Conservation (phyloP, 2,329 filamentous ascomycete genomes). For the Exophiala alcalophila region DNA sequence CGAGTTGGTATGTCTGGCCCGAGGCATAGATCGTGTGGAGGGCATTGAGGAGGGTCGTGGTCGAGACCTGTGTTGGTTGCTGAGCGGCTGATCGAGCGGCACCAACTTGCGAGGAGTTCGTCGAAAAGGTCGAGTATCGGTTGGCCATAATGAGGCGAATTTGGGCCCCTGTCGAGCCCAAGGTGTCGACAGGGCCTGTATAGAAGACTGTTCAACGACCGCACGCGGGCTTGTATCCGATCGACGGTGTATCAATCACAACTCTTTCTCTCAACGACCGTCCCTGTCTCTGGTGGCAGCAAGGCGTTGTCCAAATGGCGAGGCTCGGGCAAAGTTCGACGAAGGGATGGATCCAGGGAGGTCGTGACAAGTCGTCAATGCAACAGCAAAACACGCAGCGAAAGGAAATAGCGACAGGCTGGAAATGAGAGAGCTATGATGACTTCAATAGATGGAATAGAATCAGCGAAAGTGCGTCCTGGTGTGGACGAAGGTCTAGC, state of each 20-base stretch:
- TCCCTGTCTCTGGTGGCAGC: too few species aligned
- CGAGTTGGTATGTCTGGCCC: constrained; percentile 77
- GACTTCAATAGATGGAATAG: not conserved
- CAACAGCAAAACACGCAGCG: constrained; percentile 4
- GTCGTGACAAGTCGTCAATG: constrained; percentile 7
- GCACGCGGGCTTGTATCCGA: not conserved
- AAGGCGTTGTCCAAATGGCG: too few species aligned
- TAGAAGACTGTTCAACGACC: not conserved
- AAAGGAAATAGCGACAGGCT: constrained; percentile 1
- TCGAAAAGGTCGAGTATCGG: constrained; percentile 61
- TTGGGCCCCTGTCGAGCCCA: constrained; percentile 23
- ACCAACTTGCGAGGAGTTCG: constrained; percentile 57
- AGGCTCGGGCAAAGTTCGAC: not conserved
- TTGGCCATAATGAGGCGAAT: constrained; percentile 51
- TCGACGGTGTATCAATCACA: not conserved
- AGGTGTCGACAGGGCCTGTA: constrained; percentile 23
- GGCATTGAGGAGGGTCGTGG: constrained; percentile 86
- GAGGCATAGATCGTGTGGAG: constrained; percentile 85
- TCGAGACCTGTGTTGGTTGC: constrained; percentile 78
- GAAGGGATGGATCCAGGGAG: constrained; percentile 1
- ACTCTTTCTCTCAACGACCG: not conserved
- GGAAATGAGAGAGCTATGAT: not conserved
- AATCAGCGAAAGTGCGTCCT: constrained; percentile 10
- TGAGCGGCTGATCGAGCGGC: constrained; percentile 58
- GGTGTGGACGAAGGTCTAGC: constrained; percentile 5